These are phyloP conservation scores for Cyclotella atomus DNA, from an alignment of 108 stramenopile species.

Conservation along the genomic window DNA sequence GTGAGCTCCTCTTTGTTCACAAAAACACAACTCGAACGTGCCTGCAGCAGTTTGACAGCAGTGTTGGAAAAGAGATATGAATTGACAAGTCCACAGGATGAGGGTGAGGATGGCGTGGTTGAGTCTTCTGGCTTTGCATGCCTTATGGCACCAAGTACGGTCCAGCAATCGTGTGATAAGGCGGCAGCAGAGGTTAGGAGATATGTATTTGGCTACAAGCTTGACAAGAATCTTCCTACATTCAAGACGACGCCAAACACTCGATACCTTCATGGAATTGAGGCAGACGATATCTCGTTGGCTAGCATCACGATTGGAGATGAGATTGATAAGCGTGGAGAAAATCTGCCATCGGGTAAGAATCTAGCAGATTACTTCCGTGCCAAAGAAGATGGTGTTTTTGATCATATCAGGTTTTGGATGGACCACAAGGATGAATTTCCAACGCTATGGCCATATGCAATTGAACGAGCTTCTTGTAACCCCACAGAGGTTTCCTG, in stretches of 20 bases:
- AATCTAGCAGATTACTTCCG: conserved; percentile 11
- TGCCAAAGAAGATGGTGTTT: neutral
- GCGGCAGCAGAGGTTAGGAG: neutral
- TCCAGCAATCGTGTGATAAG: neutral
- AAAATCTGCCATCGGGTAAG: conserved; percentile 10
- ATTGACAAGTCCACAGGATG: neutral
- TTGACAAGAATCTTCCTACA: neutral
- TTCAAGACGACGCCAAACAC: conserved; percentile 4
- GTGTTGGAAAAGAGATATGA: conserved; percentile 4
- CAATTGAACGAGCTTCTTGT: conserved; percentile 4
- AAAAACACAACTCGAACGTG: neutral
- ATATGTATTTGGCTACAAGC: neutral
- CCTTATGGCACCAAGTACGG: neutral
- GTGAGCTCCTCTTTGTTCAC: neutral
- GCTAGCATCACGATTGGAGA: conserved; percentile 4
- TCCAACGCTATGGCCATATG: conserved; percentile 15
- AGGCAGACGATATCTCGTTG: neutral
- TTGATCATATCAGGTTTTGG: conserved; percentile 17
- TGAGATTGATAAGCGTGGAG: conserved; percentile 6
- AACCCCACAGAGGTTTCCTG: conserved; percentile 21
- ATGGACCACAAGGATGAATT: conserved; percentile 4
- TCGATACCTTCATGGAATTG: conserved; percentile 8
- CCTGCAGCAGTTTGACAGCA: neutral
- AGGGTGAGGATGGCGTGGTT: no score
- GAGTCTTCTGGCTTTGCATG: neutral